phyloP scores from a whole-genome alignment of 371 early-diverging fungal species.

The Rhizomucor pusillus region DNA sequence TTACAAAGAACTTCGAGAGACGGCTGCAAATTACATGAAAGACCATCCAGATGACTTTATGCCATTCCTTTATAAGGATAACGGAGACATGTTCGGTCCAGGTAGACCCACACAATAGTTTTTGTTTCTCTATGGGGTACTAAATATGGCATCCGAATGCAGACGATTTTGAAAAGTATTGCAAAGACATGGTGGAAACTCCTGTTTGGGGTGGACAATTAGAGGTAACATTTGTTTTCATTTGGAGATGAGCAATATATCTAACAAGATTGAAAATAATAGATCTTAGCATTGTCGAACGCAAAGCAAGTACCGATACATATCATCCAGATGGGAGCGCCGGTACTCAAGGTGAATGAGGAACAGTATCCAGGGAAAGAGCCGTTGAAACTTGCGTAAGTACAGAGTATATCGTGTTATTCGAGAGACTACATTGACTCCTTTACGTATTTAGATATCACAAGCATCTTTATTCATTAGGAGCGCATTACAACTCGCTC shows the following conservation, averaged over 20 bases:
- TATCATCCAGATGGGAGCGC: conserved; percentile 76
- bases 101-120: conserved; percentile 26
- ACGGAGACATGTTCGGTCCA: conserved; percentile 67
- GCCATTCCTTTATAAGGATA: conserved; percentile 82
- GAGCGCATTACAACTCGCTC: conserved; percentile 92
- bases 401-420: conserved; percentile 8
- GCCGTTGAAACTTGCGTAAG: conserved; percentile 79
- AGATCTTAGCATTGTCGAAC: conserved; percentile 78
- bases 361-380: conserved; percentile 59
- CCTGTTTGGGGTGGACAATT: conserved; percentile 95
- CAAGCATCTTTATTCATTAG: conserved; percentile 86
- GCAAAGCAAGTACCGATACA: conserved; percentile 70
- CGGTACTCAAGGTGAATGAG: conserved; percentile 73
- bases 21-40: conserved; percentile 80
- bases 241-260: background rate
- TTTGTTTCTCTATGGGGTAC: too few relatives aligned
- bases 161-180: conserved; percentile 77
- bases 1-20: conserved; percentile 62
- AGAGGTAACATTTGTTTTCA: conserved; percentile 59
- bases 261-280: conserved; percentile 1
- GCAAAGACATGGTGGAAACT: conserved; percentile 73
- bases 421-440: background rate
- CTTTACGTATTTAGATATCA: conserved; percentile 62
- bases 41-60: conserved; percentile 79
- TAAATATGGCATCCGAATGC: background rate